phyloP scores from a whole-genome alignment of 1,139 yeast species.

The Yamadazyma membranifaciens region DNA sequence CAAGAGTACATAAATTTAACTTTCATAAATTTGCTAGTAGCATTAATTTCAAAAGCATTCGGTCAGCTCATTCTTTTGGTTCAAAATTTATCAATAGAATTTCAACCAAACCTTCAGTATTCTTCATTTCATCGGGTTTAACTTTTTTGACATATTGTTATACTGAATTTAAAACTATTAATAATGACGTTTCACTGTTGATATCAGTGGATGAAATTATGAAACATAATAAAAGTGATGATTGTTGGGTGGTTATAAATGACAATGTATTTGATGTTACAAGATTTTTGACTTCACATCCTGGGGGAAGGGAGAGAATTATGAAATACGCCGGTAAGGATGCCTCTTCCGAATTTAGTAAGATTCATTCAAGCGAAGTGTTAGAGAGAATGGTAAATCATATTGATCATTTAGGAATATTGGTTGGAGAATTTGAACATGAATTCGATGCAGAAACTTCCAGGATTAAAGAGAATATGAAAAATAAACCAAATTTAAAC shows the following conservation, averaged over 20 bases:
- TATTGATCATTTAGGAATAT: constrained; percentile 15
- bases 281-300: constrained; percentile 18
- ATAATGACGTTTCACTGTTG: too few relatives aligned
- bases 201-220: constrained; percentile 11
- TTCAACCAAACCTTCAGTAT: too few relatives aligned
- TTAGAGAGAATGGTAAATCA: constrained; percentile 13
- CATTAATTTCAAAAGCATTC: too few relatives aligned
- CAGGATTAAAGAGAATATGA: constrained; percentile 12
- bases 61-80: too few relatives aligned
- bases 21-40: too few relatives aligned
- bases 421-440: constrained; percentile 17
- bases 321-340: constrained; percentile 22
- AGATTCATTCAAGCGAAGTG: constrained; percentile 14
- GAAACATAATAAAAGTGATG: constrained; percentile 12
- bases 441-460: constrained; percentile 10
- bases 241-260: constrained; percentile 21
- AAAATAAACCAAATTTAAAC: constrained; percentile 27
- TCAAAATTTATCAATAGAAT: too few relatives aligned
- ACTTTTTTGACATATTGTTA: too few relatives aligned
- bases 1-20: too few relatives aligned
- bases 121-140: too few relatives aligned
- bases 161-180: too few relatives aligned
- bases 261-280: constrained; percentile 23
- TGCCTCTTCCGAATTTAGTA: constrained; percentile 17
- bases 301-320: constrained; percentile 21